phyloP scores from a whole-genome alignment of 148 eudicot genomes.

The Chenopodium quinoa region DNA sequence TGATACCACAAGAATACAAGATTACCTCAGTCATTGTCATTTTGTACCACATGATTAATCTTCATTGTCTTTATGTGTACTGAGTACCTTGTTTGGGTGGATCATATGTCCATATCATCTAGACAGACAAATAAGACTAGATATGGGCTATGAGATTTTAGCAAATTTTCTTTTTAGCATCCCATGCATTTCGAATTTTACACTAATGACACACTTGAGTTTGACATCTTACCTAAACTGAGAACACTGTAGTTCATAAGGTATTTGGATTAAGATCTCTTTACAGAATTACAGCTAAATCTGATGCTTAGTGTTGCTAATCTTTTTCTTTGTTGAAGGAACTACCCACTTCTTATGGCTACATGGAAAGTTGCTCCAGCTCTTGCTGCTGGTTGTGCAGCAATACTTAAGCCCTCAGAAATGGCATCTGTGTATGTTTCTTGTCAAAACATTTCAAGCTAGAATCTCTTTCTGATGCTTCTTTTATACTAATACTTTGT shows the following conservation, averaged over 20 bases:
- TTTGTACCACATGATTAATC: too few relatives aligned
- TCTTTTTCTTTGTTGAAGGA: conserved; percentile 48
- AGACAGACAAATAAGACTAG: not conserved
- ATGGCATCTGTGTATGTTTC: conserved; percentile 75
- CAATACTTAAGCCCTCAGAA: conserved; percentile 93
- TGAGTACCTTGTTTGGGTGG: not conserved
- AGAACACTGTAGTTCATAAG: not conserved
- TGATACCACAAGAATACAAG: not conserved
- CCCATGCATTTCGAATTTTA: too few relatives aligned
- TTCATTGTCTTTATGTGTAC: not conserved
- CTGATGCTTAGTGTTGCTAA: not conserved
- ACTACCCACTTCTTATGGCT: conserved; percentile 93
- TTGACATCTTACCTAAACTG: too few relatives aligned
- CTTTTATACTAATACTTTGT: conserved; percentile 5
- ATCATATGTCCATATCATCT: not conserved
- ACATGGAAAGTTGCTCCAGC: conserved; percentile 99
- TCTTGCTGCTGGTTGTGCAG: conserved; percentile 98
- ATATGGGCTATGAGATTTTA: not conserved
- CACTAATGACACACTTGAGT: too few relatives aligned
- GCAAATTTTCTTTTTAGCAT: not conserved
- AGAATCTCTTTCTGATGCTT: not conserved
- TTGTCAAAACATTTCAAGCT: not conserved
- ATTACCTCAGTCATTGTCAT: not conserved
- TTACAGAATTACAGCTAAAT: not conserved
- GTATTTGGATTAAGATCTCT: not conserved